Evolutionary conservation across 495 filamentous ascomycete genomes (phyloP), one percentile per base, ranked within the genome.

Genomic region (Penicillium roqueforti): DNA sequence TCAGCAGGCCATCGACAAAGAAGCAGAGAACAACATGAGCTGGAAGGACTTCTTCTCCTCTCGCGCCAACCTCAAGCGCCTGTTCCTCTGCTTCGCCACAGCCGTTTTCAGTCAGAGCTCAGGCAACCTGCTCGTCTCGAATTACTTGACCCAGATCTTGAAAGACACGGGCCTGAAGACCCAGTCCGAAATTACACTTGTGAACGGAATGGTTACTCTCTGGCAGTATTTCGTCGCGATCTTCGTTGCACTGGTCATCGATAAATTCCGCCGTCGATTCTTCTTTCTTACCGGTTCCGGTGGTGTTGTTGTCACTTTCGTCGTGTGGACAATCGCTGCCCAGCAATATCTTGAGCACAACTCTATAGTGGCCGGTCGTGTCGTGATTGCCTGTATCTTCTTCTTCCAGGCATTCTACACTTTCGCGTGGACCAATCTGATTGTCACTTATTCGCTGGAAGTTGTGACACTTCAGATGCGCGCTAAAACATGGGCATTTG

Each of bases 41-140:
- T 78, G 69, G 63, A 49, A 61, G 23, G 83, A 85, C 59, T 84
- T 88, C 72, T 76, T 87, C 73, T 69, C 68, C 39, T 86, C 83
- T 49, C 79, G 75, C 61, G 83, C 85, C 56, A 88, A 88, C 71
- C 75, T 83, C n/a, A 83, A 84, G 63, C 77, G 84, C n/a, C 63
- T 86, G 6, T 55, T 63, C 25, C 62, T 87, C 32, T 77, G 83
- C 47, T 66, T 84, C 40, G 80, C 78, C 16, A 74, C 84, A 19
- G 84, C 83, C 54, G 80, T 86, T 28, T 77, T 83, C 57, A 82
- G 79, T 13, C 84, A 87, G 69, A 86, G 82, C 78, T 81, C 79
- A 40, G 84, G 84, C 26, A 86, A 86, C 59, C 78, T 78, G 50
- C 76, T 87, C 29, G 78, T 86, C 62, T 83, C 80, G 41, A 83